These are phyloP conservation scores for Grammothele lineata DNA, from an alignment of 768 basidiomycete genomes.

Conservation along the genomic window DNA sequence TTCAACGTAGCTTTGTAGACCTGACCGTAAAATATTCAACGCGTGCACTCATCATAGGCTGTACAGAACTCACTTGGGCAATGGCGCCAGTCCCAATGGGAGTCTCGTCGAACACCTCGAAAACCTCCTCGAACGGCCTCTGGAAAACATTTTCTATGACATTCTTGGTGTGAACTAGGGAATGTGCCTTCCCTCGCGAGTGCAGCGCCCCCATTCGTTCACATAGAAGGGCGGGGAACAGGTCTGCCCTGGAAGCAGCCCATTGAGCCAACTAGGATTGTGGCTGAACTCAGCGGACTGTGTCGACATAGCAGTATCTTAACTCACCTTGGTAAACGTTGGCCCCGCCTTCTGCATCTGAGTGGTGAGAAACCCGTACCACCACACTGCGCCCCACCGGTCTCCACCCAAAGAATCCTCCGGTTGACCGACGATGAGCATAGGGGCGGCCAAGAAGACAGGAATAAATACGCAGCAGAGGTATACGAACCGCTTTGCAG, in stretches of 20 bases:
- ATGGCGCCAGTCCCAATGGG: conserved; percentile 99
- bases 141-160: conserved; percentile 85
- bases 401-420: conserved; percentile 61
- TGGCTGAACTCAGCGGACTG: too few species aligned
- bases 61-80: conserved; percentile 80
- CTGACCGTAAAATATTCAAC: conserved; percentile 29
- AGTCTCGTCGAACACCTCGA: conserved; percentile 78
- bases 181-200: conserved; percentile 81
- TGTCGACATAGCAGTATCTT: not conserved
- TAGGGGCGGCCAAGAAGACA: conserved; percentile 77
- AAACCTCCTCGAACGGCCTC: conserved; percentile 80
- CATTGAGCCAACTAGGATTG: conserved; percentile 82
- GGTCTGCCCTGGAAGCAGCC: conserved; percentile 93
- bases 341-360: conserved; percentile 96
- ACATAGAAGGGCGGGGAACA: conserved; percentile 87
- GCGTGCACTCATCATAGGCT: too few species aligned
- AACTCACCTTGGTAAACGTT: conserved; percentile 87
- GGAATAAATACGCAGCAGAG: conserved; percentile 84
- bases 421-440: conserved; percentile 68
- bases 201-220: conserved; percentile 81
- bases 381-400: conserved; percentile 93
- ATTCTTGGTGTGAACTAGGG: conserved; percentile 69
- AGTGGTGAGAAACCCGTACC: conserved; percentile 85
- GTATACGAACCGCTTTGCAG: conserved; percentile 76
- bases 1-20: conserved; percentile 89